Conservation (phyloP, 2,329 filamentous ascomycete genomes). For the Apiospora marii region DNA sequence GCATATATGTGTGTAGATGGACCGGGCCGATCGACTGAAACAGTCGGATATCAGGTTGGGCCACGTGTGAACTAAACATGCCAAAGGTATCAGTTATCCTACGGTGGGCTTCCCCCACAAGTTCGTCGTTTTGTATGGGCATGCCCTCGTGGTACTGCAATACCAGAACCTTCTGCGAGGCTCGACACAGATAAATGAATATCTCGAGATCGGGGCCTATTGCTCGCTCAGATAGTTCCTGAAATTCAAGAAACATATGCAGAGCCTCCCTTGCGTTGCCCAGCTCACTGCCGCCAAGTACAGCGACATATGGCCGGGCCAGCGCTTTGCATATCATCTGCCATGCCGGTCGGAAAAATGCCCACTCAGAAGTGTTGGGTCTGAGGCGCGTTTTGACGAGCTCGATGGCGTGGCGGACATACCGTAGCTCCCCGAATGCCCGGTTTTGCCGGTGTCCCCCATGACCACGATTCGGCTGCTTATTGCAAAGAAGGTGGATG, state of each 20-base stretch:
- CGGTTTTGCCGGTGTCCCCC: constrained; percentile 24
- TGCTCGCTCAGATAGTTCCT: constrained; percentile 38
- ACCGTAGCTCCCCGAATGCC: constrained; percentile 32
- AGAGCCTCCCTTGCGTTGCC: constrained; percentile 42
- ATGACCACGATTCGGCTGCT: constrained; percentile 39
- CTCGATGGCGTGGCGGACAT: constrained; percentile 46
- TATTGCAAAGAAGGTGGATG: constrained; percentile 57
- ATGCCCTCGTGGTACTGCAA: constrained; percentile 13
- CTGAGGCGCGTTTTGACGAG: constrained; percentile 42
- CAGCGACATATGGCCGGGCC: constrained; percentile 42
- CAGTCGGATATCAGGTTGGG: constrained; percentile 38
- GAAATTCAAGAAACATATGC: constrained; percentile 42
- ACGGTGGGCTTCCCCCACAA: constrained; percentile 20
- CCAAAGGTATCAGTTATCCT: constrained; percentile 30
- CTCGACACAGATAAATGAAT: constrained; percentile 47
- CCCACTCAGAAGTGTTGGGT: constrained; percentile 37
- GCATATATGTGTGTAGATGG: constrained; percentile 66
- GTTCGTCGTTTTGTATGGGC: not conserved
- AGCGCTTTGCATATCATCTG: constrained; percentile 50
- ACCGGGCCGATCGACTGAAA: constrained; percentile 53
- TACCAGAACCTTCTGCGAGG: constrained; percentile 41
- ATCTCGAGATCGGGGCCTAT: constrained; percentile 45
- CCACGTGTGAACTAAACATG: constrained; percentile 38
- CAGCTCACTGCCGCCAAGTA: constrained; percentile 36
- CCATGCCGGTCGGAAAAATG: constrained; percentile 50